Evolutionary conservation across 495 filamentous ascomycete species (phyloP).

Genomic region (Neurospora hispaniola): DNA sequence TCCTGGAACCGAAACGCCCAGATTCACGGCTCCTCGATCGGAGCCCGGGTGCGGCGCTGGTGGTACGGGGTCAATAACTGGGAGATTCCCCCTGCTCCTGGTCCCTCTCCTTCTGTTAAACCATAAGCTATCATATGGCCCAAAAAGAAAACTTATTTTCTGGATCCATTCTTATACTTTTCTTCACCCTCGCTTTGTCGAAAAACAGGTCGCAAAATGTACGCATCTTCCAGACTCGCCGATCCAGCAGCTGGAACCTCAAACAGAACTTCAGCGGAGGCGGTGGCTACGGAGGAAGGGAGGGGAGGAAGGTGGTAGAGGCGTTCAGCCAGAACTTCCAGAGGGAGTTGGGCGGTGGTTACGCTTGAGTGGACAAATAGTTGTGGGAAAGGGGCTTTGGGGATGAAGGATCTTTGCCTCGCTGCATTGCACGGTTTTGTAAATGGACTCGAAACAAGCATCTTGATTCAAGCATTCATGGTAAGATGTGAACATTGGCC

Average conservation of each 20-base stretch:
- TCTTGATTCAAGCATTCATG: not conserved
- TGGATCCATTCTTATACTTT: not conserved
- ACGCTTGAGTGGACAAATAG: not conserved
- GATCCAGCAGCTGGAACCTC: not conserved
- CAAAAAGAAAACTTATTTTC: not conserved
- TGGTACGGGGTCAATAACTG: conserved; percentile 90
- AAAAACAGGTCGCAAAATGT: not conserved
- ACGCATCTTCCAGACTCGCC: not conserved
- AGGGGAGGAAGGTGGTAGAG: not conserved
- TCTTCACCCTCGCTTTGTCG: not conserved
- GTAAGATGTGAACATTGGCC: not conserved
- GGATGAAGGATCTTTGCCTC: not conserved
- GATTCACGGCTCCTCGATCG: conserved; percentile 57
- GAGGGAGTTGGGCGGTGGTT: not conserved
- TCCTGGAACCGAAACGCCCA: conserved; percentile 67
- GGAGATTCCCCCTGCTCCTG: conserved; percentile 39
- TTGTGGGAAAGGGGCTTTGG: not conserved
- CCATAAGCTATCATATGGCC: not conserved
- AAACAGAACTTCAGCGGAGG: not conserved
- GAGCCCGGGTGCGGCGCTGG: conserved; percentile 67
- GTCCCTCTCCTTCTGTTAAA: not conserved
- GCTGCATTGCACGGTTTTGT: not conserved
- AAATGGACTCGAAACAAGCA: not conserved
- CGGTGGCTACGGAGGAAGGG: not conserved
- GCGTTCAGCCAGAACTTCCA: not conserved